A percentile compares a stretch with the other conserved stretches of the same genome.
Evolutionary conservation across 805 yeast species (phyloP).

Genomic region (Metahyphopichia silvanorum): DNA sequence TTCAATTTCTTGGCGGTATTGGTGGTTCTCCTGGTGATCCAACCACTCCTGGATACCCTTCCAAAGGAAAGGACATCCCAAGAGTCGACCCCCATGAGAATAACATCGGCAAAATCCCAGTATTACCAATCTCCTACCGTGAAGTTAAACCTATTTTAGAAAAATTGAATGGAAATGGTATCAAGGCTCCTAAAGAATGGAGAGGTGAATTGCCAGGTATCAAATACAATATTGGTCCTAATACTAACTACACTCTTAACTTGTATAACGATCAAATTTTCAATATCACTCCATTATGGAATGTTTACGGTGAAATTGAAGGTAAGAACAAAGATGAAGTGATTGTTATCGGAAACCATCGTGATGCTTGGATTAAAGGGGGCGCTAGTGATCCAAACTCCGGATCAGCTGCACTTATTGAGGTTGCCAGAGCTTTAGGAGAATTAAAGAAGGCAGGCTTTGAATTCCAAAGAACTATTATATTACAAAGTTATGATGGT

Average conservation of each 20-base stretch:
- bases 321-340: conserved; percentile 38
- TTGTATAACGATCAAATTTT: conserved; percentile 38
- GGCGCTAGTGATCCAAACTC: conserved; percentile 48
- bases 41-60: conserved; percentile 70
- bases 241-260: conserved; percentile 30
- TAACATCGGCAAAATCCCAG: conserved; percentile 40
- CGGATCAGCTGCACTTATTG: conserved; percentile 41
- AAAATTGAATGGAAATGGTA: conserved; percentile 37
- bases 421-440: conserved; percentile 41
- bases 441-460: conserved; percentile 33
- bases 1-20: conserved; percentile 50
- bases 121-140: conserved; percentile 41
- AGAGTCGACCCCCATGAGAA: conserved; percentile 32
- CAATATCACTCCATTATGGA: conserved; percentile 40
- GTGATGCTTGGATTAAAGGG: conserved; percentile 48
- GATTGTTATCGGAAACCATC: conserved; percentile 42
- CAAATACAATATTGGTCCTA: conserved; percentile 40
- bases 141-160: conserved; percentile 42
- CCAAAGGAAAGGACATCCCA: conserved; percentile 37
- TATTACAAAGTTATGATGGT: conserved; percentile 40
- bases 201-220: conserved; percentile 38
- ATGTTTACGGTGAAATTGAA: conserved; percentile 43
- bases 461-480: conserved; percentile 35
- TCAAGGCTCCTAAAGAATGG: conserved; percentile 28
- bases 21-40: conserved; percentile 69